Evolutionary conservation across 768 basidiomycete species (phyloP), one percentile per base, ranked within the genome.

Genomic region (Agaricus sinodeliciosus): DNA sequence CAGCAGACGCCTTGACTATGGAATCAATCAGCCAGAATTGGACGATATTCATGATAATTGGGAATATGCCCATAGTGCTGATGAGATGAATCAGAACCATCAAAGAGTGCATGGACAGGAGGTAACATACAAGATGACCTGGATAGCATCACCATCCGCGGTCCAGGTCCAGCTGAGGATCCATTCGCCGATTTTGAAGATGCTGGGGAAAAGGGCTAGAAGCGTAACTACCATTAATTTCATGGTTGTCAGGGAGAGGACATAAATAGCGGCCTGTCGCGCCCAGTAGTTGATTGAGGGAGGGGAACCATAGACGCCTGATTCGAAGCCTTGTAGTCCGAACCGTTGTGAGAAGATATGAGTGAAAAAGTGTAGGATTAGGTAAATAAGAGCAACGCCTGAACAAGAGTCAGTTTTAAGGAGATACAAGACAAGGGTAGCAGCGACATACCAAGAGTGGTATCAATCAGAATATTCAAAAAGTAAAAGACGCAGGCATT

Each of bases 1-100:
- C 58, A 15, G 67, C 64, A 8, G 81, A 81, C 1, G 84, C 85
- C 69, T 94, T 94, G 63, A 94, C 89, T 48, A 94, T 93, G 0
- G 89, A 87, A 69, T 96, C 92, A 54, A 96, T 94, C 47, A 96
- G 72, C 84, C 94, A 94, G 76, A 97, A 97, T 65, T 98, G 95
- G 9, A 91, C 59, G 35, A 92, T 70, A 66, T 93, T 93, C 89
- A 91, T 90, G 40, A 84, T 70, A 58, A 89, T 87, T 0, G 93
- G 94, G 70, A 94, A 93, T 48, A 95, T 67, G 48, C 91, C 90
- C 90, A 97, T 94, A 19, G 85, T 86, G 59, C 88, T 91, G 47
- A 41, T 57, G 49, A 22, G 34, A 53, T 53, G 19, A 39, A 37
- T 52, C 37, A 45, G 56, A 9, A 35, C 13, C 19, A 18, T 6